Base-by-base conservation (phyloP, 2,329 filamentous ascomycete species). In the Cercospora janseana region DNA sequence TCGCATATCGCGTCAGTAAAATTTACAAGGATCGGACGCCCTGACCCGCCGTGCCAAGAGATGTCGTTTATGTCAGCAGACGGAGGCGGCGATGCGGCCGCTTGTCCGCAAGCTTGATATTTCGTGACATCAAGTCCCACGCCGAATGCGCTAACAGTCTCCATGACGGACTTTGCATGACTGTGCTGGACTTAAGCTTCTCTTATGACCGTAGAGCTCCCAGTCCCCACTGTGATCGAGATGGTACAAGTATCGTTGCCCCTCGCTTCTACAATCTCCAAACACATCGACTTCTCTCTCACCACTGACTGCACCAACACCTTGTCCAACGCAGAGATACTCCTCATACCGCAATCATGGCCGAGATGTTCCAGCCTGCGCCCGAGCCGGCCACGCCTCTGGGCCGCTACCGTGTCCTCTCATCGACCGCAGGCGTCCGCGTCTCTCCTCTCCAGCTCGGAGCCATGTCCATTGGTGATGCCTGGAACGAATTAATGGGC, bases 401-500 rank as follows among this genome's bases (percentile, higher is more conserved):
- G 41, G 78, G 76, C 31, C 75, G 73, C 57, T 77, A 80, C 60
- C 72, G 77, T 15, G 66, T 79, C 12, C 70, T 81, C 4, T 71
- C 77, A 3, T 74, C 77, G 5, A 71, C 70, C 1, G 78, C 77
- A 0, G 75, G 72, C 13, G 69, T 80, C 10, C 72, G 75, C 38
- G 69, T 70, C 40, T 69, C 66, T 10, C 70, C 72, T 0, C 60
- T 74, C 29, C 67, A 66, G 34, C 75, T 88, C 2, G 85, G 83
- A 8, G 73, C 73, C 45, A 85, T 85, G 81, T 82, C 78, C 66
- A 81, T 86, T 68, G 83, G 83, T 3, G 32, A 49, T 73, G 73
- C 45, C 79, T 88, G 78, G 86, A 52, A 44, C 40, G 59, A 66
- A 41, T 74, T 73, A 44, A 79, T 88, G 78, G 86, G 86, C 24